These are phyloP conservation scores for Amyloporia xantha DNA, from an alignment of 768 basidiomycete species.

Conservation along the genomic window DNA sequence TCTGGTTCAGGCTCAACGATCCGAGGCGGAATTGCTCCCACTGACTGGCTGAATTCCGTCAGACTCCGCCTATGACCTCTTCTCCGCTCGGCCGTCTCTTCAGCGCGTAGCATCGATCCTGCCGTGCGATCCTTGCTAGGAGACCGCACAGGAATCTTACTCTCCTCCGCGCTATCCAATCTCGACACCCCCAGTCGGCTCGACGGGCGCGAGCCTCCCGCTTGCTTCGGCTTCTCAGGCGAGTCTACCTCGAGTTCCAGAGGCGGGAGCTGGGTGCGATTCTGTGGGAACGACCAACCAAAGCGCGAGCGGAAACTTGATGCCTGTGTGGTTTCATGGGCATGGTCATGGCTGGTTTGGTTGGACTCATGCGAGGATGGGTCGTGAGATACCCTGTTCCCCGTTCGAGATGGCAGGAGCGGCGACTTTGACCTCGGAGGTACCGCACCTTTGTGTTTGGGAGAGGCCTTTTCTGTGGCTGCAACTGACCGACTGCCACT, in stretches of 20 bases:
- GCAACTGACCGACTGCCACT: background rate
- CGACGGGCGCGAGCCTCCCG: background rate
- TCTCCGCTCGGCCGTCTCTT: conserved; percentile 10
- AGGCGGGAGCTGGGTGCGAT: conserved; percentile 29
- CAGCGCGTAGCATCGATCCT: background rate
- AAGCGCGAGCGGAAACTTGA: conserved; percentile 25
- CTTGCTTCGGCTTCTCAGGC: conserved; percentile 15
- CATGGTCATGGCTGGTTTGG: background rate
- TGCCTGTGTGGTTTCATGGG: conserved; percentile 8
- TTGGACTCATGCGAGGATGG: background rate
- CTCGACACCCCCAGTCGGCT: background rate
- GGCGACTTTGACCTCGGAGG: conserved; percentile 13
- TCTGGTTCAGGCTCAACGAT: background rate
- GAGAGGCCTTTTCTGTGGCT: too few species aligned
- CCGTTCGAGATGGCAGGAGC: conserved; percentile 3
- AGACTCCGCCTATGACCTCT: conserved; percentile 21
- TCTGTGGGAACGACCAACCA: conserved; percentile 36
- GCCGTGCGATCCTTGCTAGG: conserved; percentile 25
- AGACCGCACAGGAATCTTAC: conserved; percentile 41
- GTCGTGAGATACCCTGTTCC: conserved; percentile 3
- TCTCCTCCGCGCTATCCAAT: conserved; percentile 17
- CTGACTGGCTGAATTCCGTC: conserved; percentile 24
- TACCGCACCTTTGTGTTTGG: background rate
- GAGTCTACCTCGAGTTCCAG: conserved; percentile 32
- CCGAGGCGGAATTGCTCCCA: conserved; percentile 19